These are phyloP conservation scores for Azolla pinnata DNA, from an alignment of 75 land plant genomes.

Conservation along the genomic window DNA sequence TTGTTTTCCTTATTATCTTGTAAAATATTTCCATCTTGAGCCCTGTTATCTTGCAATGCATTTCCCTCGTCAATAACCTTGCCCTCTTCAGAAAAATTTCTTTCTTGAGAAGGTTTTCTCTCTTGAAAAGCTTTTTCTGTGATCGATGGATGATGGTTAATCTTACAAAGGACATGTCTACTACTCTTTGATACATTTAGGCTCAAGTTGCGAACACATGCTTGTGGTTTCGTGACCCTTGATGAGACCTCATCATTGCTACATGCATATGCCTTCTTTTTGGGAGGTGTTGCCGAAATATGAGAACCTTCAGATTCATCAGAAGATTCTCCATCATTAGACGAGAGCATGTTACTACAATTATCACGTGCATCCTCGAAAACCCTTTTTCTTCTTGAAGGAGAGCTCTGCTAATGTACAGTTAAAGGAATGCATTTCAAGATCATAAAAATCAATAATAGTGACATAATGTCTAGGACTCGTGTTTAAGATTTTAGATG, in stretches of 20 bases:
- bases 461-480: background rate
- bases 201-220: background rate
- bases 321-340: background rate
- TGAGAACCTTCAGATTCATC: constrained; percentile 9
- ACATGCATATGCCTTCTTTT: background rate
- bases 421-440: no score
- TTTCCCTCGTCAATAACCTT: no score
- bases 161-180: background rate
- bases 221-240: background rate
- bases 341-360: background rate
- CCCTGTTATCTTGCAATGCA: no score
- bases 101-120: background rate
- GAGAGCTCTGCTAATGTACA: background rate
- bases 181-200: background rate
- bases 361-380: background rate
- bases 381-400: background rate
- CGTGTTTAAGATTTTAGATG: background rate
- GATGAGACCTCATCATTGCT: background rate
- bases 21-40: background rate
- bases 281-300: constrained; percentile 8
- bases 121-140: background rate
- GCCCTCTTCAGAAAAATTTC: background rate
- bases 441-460: background rate
- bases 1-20: no score
- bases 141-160: background rate